Evolutionary conservation across 495 filamentous ascomycete species (phyloP).

Genomic region (Ascodesmis nigricans): DNA sequence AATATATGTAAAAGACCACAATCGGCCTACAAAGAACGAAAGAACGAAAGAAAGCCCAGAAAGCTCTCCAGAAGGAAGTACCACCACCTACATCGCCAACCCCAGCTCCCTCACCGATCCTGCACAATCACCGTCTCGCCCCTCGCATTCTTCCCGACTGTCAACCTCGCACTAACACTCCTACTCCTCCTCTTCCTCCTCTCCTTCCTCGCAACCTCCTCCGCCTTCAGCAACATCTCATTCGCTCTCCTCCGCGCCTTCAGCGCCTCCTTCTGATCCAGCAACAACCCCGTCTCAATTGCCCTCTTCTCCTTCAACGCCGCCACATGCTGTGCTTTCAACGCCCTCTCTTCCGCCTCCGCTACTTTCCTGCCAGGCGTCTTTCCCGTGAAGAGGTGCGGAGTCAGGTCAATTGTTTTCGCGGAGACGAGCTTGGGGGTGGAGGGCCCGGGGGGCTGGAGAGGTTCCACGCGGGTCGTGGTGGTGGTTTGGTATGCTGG

Average conservation of each 20-base stretch:
- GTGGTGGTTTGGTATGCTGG: no score
- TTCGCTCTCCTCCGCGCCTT: slow-evolving; percentile 15
- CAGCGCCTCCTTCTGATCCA: slow-evolving; percentile 13
- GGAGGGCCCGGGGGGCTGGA: slow-evolving; percentile 1
- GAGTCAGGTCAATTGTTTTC: slow-evolving; percentile 1
- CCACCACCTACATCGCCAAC: no score
- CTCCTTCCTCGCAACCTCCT: slow-evolving; percentile 16
- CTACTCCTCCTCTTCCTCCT: slow-evolving; percentile 4
- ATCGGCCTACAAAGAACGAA: no score
- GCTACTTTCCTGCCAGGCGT: slow-evolving; percentile 18
- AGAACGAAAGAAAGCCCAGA: no score
- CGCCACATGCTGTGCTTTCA: slow-evolving; percentile 11
- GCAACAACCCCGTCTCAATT: slow-evolving; percentile 6
- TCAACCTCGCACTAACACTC: not conserved
- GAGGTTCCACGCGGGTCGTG: no score
- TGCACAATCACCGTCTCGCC: slow-evolving; percentile 13
- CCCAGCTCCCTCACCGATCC: no score
- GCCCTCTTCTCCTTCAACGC: slow-evolving; percentile 11
- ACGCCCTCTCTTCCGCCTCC: slow-evolving; percentile 16
- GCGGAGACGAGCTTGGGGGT: slow-evolving; percentile 1
- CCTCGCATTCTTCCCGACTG: slow-evolving; percentile 5
- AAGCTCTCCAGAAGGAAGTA: no score
- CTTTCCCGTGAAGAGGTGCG: slow-evolving; percentile 7
- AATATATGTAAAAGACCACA: no score
- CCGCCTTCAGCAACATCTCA: slow-evolving; percentile 11